Conservation (phyloP, 305 asterid species). For the Fraxinus latifolia region DNA sequence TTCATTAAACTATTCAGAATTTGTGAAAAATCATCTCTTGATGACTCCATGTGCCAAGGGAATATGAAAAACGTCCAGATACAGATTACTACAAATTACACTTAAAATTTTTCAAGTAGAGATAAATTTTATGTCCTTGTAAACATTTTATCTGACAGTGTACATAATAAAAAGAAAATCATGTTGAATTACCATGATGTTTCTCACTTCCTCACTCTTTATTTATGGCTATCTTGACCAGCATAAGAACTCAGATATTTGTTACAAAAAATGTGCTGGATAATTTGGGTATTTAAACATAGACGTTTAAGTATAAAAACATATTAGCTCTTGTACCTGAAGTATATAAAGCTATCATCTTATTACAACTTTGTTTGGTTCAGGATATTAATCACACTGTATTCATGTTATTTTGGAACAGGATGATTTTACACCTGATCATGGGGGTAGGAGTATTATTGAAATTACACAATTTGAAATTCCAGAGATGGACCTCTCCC, state of each 20-base stretch:
- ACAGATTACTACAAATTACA: conserved; percentile 2
- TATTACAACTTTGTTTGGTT: conserved; percentile 17
- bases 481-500: conserved; percentile 54
- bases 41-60: conserved; percentile 16
- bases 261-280: conserved; percentile 28
- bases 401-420: conserved; percentile 37
- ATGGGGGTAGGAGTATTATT: conserved; percentile 30
- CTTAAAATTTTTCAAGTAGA: not conserved
- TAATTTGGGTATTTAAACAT: conserved; percentile 24
- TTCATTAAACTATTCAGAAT: not conserved
- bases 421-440: conserved; percentile 31
- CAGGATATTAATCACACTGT: conserved; percentile 18
- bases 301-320: conserved; percentile 26
- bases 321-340: not conserved
- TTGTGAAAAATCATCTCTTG: conserved; percentile 11
- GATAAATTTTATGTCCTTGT: not conserved
- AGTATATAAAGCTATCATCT: conserved; percentile 3
- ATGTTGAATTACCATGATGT: not conserved
- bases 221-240: conserved; percentile 20
- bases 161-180: not conserved
- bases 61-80: conserved; percentile 8
- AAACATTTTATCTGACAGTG: not conserved
- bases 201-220: not conserved
- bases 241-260: conserved; percentile 27
- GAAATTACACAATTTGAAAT: conserved; percentile 61